These are phyloP conservation scores for Mortierella sp. DNA, from an alignment of 371 early-diverging fungal genomes.

Conservation along the genomic window DNA sequence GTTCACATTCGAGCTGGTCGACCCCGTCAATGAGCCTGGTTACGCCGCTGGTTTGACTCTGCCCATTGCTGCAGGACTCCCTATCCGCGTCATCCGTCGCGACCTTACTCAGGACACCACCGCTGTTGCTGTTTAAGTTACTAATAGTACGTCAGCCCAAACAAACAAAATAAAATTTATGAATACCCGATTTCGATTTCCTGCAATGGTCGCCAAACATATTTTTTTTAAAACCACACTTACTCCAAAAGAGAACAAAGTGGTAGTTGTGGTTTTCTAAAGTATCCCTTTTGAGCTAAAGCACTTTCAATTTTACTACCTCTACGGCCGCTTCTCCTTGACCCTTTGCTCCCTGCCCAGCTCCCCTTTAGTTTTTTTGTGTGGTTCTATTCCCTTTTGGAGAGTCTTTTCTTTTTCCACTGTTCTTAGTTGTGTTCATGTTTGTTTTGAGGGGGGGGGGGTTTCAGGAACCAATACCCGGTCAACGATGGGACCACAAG, in stretches of 20 bases:
- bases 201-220: too few species aligned
- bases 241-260: too few species aligned
- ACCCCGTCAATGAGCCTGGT: conserved; percentile 45
- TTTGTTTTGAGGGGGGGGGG: too few species aligned
- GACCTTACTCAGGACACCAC: neutral
- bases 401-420: too few species aligned
- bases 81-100: conserved; percentile 38
- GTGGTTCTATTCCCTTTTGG: too few species aligned
- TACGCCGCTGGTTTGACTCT: conserved; percentile 48
- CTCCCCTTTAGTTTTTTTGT: too few species aligned
- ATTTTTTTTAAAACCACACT: too few species aligned
- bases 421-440: neutral
- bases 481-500: neutral
- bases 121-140: conserved; percentile 5
- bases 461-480: conserved; percentile 7
- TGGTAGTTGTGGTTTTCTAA: too few species aligned
- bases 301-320: too few species aligned
- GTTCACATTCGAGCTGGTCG: conserved; percentile 64
- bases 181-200: neutral
- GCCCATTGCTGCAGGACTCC: conserved; percentile 37
- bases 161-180: neutral
- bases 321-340: too few species aligned
- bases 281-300: too few species aligned
- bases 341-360: too few species aligned
- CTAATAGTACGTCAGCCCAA: neutral